These are phyloP conservation scores for Arthrobotrys megalospora DNA, from an alignment of 2,329 filamentous ascomycete genomes.

Conservation along the genomic window DNA sequence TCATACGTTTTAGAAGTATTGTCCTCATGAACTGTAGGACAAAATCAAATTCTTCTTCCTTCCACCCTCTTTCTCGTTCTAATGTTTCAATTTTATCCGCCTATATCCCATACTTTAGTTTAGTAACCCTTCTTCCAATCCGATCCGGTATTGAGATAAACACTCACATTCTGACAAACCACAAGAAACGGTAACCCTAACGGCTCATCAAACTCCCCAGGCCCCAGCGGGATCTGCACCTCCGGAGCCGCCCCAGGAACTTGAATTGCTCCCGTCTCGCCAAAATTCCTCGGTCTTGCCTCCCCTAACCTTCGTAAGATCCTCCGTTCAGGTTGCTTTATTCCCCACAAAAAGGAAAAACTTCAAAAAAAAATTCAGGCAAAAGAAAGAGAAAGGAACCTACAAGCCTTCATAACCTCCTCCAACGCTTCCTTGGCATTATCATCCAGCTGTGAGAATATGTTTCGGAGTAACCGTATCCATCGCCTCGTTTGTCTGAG, in stretches of 20 bases:
- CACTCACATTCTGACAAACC: conserved; percentile 90
- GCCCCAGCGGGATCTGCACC: conserved; percentile 82
- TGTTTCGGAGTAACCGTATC: conserved; percentile 85
- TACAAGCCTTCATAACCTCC: conserved; percentile 76
- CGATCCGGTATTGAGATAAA: not conserved
- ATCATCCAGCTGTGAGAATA: conserved; percentile 80
- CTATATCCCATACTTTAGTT: conserved; percentile 67
- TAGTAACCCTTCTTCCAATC: not conserved
- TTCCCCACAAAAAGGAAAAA: conserved; percentile 67
- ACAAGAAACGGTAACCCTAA: conserved; percentile 89
- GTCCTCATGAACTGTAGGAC: conserved; percentile 94
- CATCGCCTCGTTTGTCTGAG: conserved; percentile 89
- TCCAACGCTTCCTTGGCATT: conserved; percentile 88
- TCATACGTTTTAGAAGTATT: conserved; percentile 84
- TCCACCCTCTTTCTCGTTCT: conserved; percentile 92
- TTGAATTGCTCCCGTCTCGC: conserved; percentile 66
- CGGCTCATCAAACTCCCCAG: conserved; percentile 93
- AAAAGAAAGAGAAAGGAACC: conserved; percentile 75
- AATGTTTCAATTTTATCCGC: conserved; percentile 90
- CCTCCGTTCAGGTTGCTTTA: conserved; percentile 68
- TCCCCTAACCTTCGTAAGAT: conserved; percentile 62
- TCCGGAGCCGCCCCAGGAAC: conserved; percentile 76
- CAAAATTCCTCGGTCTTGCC: conserved; percentile 63
- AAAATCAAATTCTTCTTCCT: conserved; percentile 96
- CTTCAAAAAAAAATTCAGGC: conserved; percentile 70